Evolutionary conservation across 176 grass and related monocot genomes (phyloP).

Genomic region (Avena eriantha): DNA sequence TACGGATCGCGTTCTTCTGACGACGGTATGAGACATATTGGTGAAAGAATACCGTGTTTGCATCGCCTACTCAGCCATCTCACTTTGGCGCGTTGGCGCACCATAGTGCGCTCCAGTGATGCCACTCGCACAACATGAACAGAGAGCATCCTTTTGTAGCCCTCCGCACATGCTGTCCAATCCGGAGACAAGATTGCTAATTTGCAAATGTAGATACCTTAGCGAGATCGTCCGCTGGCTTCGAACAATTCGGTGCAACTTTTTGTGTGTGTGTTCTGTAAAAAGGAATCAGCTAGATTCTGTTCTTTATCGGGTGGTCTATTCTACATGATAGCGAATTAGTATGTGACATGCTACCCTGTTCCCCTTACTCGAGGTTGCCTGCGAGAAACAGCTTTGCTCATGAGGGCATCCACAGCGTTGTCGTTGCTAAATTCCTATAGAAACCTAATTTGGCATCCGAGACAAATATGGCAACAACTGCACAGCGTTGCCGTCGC

Average conservation of each 20-base stretch:
- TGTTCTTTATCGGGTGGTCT: background rate
- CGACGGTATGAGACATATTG: no score
- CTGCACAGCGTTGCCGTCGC: no score
- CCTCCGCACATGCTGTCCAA: constrained; percentile 10
- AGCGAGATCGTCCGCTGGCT: background rate
- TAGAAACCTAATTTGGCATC: no score
- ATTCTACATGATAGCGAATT: background rate
- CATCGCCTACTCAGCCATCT: no score
- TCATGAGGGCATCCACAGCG: no score
- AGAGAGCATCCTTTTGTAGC: constrained; percentile 13
- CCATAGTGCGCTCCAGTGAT: no score
- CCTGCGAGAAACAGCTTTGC: background rate
- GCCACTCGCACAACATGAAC: background rate
- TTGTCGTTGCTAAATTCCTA: no score
- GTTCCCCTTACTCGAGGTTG: background rate
- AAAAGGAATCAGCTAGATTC: background rate
- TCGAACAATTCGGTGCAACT: background rate
- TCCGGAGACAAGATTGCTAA: constrained; percentile 14
- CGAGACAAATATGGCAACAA: no score
- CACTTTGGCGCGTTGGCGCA: no score
- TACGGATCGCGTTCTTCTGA: no score
- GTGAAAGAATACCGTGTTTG: no score
- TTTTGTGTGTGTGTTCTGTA: background rate
- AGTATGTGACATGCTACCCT: background rate
- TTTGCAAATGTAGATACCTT: constrained; percentile 14